Conservation (phyloP, 2,329 filamentous ascomycete species). For the Pseudogymnoascus verrucosus region DNA sequence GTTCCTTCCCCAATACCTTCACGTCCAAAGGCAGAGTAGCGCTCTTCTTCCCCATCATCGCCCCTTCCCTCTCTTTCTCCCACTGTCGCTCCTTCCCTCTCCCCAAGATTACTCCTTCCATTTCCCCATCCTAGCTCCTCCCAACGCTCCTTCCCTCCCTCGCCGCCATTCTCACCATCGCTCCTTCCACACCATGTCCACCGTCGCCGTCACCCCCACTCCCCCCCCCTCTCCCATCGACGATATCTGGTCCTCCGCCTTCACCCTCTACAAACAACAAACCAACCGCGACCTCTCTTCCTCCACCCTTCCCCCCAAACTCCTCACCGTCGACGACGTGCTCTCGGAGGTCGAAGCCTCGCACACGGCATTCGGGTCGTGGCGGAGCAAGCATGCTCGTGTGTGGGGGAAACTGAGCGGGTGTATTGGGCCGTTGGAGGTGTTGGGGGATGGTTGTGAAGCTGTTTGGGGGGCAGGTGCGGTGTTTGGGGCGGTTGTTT, state of each 20-base stretch:
- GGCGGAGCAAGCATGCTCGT: background rate
- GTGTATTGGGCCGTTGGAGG: background rate
- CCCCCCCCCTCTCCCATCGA: background rate
- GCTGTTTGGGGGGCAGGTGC: background rate
- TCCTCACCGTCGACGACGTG: background rate
- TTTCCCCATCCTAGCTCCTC: background rate
- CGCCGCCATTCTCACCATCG: no score
- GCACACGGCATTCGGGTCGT: background rate
- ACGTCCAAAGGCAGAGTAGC: background rate
- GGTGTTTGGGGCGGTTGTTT: background rate
- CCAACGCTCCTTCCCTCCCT: background rate
- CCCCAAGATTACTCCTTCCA: background rate
- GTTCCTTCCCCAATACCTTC: background rate
- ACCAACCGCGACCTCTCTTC: background rate
- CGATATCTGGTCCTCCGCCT: background rate
- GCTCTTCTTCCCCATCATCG: background rate
- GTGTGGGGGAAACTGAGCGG: background rate
- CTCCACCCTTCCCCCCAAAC: background rate
- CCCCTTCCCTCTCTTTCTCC: background rate
- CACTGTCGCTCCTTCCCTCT: background rate
- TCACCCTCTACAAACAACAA: background rate
- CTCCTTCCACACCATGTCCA: background rate
- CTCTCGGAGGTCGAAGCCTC: background rate
- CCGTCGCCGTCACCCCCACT: background rate
- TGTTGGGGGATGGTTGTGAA: background rate